Evolutionary conservation across 2,329 filamentous ascomycete species (phyloP).

Genomic region (Biscogniauxia sp.): DNA sequence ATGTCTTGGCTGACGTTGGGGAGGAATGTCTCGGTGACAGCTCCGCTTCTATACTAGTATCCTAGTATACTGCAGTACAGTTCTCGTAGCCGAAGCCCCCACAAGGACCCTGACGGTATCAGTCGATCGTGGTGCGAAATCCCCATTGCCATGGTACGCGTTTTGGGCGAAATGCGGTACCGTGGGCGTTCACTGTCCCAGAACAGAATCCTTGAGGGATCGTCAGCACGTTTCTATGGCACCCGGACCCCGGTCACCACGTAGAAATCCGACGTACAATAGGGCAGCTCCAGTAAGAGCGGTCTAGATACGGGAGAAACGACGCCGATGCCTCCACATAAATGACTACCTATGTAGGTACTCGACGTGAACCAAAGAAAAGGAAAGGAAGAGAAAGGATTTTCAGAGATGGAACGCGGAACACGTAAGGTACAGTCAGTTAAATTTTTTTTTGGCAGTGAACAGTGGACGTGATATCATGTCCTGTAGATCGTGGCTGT

Average conservation of each 20-base stretch:
- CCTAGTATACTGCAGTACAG: too few species aligned
- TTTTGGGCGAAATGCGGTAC: neutral
- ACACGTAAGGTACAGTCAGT: neutral
- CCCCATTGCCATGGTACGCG: neutral
- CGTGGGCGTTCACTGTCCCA: neutral
- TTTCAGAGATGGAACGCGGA: neutral
- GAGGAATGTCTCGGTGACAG: too few species aligned
- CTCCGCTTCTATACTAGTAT: too few species aligned
- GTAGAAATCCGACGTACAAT: neutral
- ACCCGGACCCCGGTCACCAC: neutral
- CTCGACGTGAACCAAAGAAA: too few species aligned
- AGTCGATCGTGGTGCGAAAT: neutral
- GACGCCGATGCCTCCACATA: neutral
- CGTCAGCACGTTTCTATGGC: neutral
- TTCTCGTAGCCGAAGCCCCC: neutral
- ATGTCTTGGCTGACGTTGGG: too few species aligned
- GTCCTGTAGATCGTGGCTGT: neutral
- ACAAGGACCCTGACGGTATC: neutral
- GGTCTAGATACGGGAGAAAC: neutral
- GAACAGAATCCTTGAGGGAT: neutral
- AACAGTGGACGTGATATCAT: neutral
- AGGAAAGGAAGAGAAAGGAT: too few species aligned
- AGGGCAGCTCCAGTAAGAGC: neutral
- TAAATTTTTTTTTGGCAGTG: neutral
- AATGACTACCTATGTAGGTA: neutral